These are phyloP conservation scores for Chrysosporium keratinophilum DNA, from an alignment of 2,329 filamentous ascomycete genomes.

Conservation along the genomic window DNA sequence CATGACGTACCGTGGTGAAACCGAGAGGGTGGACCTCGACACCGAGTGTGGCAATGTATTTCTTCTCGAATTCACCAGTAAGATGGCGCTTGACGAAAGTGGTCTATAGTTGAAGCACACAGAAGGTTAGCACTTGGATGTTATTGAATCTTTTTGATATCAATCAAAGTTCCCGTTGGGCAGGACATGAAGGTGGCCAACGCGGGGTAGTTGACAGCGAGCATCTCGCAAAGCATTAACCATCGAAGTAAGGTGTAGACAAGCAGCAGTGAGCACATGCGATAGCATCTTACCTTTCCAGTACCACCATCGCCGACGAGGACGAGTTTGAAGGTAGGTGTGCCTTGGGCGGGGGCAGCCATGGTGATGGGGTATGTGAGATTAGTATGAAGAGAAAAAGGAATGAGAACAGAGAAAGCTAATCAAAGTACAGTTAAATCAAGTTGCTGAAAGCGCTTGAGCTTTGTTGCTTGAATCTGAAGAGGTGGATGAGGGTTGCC, in stretches of 20 bases:
- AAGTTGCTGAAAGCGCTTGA: neutral
- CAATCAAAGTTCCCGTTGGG: neutral
- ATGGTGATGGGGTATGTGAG: constrained; percentile 39
- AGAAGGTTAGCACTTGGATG: constrained; percentile 1
- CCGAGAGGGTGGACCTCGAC: constrained; percentile 97
- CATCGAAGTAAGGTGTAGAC: neutral
- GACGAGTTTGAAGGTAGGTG: constrained; percentile 97
- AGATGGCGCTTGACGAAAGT: constrained; percentile 99
- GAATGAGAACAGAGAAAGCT: neutral
- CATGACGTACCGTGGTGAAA: constrained; percentile 81
- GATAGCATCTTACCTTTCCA: constrained; percentile 67
- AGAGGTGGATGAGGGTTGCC: neutral
- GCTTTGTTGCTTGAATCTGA: neutral
- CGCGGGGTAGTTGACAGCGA: constrained; percentile 2
- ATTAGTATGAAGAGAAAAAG: constrained; percentile 4
- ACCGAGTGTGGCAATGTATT: constrained; percentile 99
- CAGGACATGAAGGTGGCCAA: constrained; percentile 6
- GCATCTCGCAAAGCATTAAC: constrained; percentile 12
- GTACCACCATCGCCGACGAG: constrained; percentile 99
- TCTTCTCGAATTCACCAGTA: constrained; percentile 99
- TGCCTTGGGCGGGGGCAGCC: constrained; percentile 45
- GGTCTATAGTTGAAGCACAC: constrained; percentile 52
- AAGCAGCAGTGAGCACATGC: neutral
- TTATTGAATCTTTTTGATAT: neutral
- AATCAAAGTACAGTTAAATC: neutral